Conservation (phyloP, 805 yeast species). For the Suhomyces sp. region DNA sequence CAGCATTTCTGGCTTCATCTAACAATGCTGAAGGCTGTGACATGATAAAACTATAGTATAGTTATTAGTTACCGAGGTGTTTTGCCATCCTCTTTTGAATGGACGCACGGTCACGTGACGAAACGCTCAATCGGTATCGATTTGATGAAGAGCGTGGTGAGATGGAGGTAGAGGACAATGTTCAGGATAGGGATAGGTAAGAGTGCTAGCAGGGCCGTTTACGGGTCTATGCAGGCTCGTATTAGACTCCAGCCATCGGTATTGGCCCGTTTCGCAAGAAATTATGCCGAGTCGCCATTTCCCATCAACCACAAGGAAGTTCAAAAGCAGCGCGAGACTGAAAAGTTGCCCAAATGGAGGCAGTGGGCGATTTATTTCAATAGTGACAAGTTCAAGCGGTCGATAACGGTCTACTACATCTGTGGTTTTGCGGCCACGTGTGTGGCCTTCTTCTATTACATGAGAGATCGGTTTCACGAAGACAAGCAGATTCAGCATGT, state of each 20-base stretch:
- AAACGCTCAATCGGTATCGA: not conserved
- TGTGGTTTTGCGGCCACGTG: conserved; percentile 57
- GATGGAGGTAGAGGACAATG: not conserved
- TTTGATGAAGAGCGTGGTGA: not conserved
- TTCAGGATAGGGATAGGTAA: not conserved
- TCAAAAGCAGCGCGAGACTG: conserved; percentile 25
- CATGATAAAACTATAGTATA: conserved; percentile 11
- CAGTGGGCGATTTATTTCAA: conserved; percentile 43
- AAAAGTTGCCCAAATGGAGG: conserved; percentile 33
- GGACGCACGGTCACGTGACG: not conserved
- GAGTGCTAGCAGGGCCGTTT: not conserved
- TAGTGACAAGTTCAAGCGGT: conserved; percentile 55
- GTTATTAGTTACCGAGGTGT: not conserved
- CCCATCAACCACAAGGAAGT: conserved; percentile 32
- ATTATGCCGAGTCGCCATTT: conserved; percentile 29
- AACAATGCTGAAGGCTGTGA: conserved; percentile 29
- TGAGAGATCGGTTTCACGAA: conserved; percentile 62
- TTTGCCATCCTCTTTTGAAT: conserved; percentile 7
- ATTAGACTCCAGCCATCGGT: not conserved
- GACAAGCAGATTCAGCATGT: conserved; percentile 56
- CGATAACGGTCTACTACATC: conserved; percentile 59
- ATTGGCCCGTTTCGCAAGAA: not conserved
- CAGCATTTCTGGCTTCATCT: conserved; percentile 62
- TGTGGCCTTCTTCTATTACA: conserved; percentile 59
- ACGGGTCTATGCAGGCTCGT: not conserved